Percentiles rank a stretch among this genome's conserved stretches.
Evolutionary conservation across 2,329 filamentous ascomycete species (phyloP).

Genomic region (Penicillium occitanis): DNA sequence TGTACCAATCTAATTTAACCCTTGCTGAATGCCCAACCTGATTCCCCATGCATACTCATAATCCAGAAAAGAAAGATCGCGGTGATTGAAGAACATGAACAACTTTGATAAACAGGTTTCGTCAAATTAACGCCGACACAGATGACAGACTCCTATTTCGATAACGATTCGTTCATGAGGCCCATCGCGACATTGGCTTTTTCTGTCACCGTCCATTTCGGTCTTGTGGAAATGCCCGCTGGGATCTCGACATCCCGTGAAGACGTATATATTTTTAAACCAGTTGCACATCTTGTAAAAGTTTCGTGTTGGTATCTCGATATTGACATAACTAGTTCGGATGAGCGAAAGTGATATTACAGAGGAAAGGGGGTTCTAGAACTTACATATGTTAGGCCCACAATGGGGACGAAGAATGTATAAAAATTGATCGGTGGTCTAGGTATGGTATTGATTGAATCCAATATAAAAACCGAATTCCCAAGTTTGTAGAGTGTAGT

Average conservation of each 20-base stretch:
- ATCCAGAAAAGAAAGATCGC: neutral
- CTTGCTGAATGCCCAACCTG: neutral
- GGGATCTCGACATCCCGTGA: slow-evolving; percentile 68
- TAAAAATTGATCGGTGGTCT: neutral
- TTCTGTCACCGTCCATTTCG: slow-evolving; percentile 61
- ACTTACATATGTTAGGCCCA: neutral
- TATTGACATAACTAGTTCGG: slow-evolving; percentile 1
- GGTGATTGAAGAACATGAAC: neutral
- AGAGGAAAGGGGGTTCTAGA: neutral
- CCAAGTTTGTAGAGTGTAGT: neutral
- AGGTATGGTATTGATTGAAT: neutral
- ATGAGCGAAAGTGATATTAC: neutral
- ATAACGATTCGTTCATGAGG: slow-evolving; percentile 76
- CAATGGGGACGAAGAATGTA: neutral
- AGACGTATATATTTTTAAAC: slow-evolving; percentile 76
- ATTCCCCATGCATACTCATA: slow-evolving; percentile 16
- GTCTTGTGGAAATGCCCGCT: slow-evolving; percentile 70
- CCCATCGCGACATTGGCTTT: slow-evolving; percentile 59
- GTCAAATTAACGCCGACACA: slow-evolving; percentile 44
- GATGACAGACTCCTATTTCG: slow-evolving; percentile 61
- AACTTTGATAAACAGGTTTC: neutral
- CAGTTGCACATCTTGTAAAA: slow-evolving; percentile 55
- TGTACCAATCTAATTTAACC: neutral
- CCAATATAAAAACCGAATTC: no score
- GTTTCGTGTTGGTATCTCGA: neutral